These are phyloP conservation scores for Geranium brycei DNA, from an alignment of 345 rosid species.

Conservation along the genomic window DNA sequence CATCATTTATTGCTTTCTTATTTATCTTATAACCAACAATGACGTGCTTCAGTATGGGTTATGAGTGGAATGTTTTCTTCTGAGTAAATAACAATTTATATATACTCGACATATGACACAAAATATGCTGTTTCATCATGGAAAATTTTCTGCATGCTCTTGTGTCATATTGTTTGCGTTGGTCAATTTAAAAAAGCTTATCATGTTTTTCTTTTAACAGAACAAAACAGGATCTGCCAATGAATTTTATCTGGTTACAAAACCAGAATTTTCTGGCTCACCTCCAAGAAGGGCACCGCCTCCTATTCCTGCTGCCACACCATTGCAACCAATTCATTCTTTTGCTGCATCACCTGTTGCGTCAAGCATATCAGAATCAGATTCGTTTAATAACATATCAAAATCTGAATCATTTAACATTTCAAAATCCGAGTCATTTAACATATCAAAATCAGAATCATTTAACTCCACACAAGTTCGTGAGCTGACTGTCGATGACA, in stretches of 20 bases:
- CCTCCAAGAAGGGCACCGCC: slow-evolving; percentile 95
- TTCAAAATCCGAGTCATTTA: slow-evolving; percentile 23
- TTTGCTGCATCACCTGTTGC: slow-evolving; percentile 23
- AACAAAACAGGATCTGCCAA: slow-evolving; percentile 48
- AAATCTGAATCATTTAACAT: slow-evolving; percentile 11
- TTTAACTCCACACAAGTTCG: slow-evolving; percentile 49
- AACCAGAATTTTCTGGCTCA: slow-evolving; percentile 69
- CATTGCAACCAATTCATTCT: slow-evolving; percentile 15
- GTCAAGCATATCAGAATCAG: background rate
- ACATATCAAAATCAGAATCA: slow-evolving; percentile 52
- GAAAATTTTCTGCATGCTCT: background rate
- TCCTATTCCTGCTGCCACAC: slow-evolving; percentile 31
- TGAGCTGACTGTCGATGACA: slow-evolving; percentile 95
- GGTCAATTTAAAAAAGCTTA: background rate
- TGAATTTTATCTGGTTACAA: slow-evolving; percentile 84
- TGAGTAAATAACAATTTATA: too few relatives aligned
- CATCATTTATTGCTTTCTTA: background rate
- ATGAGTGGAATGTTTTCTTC: background rate
- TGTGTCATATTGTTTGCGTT: background rate
- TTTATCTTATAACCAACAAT: background rate
- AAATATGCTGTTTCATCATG: background rate
- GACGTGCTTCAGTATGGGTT: background rate
- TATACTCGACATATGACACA: background rate
- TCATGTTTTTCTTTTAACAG: slow-evolving; percentile 32
- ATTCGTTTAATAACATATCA: background rate